Evolutionary conservation across 495 filamentous ascomycete species (phyloP).

Genomic region (Pyronema omphalodes): DNA sequence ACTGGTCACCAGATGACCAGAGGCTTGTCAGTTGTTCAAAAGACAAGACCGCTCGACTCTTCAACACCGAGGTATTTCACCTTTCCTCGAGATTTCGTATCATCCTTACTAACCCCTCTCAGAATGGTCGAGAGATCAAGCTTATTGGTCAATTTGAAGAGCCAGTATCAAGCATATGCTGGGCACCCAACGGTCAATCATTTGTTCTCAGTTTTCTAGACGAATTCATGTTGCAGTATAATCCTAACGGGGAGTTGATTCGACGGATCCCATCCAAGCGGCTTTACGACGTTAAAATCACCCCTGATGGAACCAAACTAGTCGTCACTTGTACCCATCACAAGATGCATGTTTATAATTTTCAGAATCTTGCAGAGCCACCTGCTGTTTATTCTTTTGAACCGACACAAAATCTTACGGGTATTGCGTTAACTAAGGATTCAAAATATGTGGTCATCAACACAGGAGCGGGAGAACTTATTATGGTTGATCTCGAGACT

Average conservation of each 20-base stretch:
- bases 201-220: constrained; percentile 74
- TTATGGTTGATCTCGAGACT: constrained; percentile 57
- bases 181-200: constrained; percentile 58
- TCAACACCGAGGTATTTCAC: constrained; percentile 48
- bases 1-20: constrained; percentile 83
- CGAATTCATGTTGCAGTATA: constrained; percentile 44
- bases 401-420: background rate
- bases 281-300: constrained; percentile 68
- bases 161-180: constrained; percentile 69
- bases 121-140: constrained; percentile 10
- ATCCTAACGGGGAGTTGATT: constrained; percentile 35
- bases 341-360: constrained; percentile 67
- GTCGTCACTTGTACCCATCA: constrained; percentile 55
- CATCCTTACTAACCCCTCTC: too few relatives aligned
- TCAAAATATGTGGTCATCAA: constrained; percentile 68
- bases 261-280: constrained; percentile 49
- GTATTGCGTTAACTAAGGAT: constrained; percentile 38
- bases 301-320: constrained; percentile 56
- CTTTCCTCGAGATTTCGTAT: too few relatives aligned
- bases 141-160: constrained; percentile 49
- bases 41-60: constrained; percentile 57
- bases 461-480: constrained; percentile 52
- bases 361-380: constrained; percentile 22
- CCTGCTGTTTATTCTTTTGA: too few relatives aligned
- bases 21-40: constrained; percentile 66